Evolutionary conservation across 805 yeast species (phyloP), one percentile per base, ranked within the genome.

Genomic region (Brettanomyces nanus): DNA sequence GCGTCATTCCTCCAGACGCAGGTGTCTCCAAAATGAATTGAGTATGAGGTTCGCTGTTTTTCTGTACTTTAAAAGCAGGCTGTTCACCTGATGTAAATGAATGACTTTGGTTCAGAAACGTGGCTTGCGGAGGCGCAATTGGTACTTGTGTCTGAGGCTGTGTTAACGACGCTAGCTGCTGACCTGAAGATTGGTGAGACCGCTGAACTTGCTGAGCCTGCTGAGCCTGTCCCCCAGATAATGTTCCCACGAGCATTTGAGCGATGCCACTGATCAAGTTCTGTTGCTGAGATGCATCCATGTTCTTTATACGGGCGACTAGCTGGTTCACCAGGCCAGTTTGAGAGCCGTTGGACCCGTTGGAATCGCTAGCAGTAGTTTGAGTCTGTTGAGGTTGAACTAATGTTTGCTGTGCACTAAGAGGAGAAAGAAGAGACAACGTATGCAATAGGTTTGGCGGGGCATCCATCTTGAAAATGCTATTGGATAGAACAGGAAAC

Each of bases 271-370:
- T 43, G 26, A 50, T 43, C 7, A 53, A 34, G 7, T 42, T 47
- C n/a, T 50, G 54, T 26, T 53, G 58, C 23, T 52, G 54, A 4
- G 26, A 15, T 11, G 54, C 39, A 33, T 41, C 42, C 56, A 53
- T 49, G 29, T 37, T 41, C 31, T 49, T 47, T 19, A 52, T 51
- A 31, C 51, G 46, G 20, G 45, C 34, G 2, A 52, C 40, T 9
- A 52, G 41, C 29, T 44, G 48, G 33, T 47, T 34, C 37, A 47
- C 39, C 31, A 25, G 17, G 11, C 14, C 17, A 6, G 18, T 17
- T 14, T 33, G 18, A 18, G 15, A 17, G 18, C 19, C 19, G 13
- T 18, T 18, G n/a, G n/a, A n/a, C n/a, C 30, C 13, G 33, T 30
- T 30, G 13, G 19, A 30, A 30, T 18, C 20, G 11, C 13, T 11